Conservation (phyloP, 805 yeast species). For the Metschnikowia bowlesiae region DNA sequence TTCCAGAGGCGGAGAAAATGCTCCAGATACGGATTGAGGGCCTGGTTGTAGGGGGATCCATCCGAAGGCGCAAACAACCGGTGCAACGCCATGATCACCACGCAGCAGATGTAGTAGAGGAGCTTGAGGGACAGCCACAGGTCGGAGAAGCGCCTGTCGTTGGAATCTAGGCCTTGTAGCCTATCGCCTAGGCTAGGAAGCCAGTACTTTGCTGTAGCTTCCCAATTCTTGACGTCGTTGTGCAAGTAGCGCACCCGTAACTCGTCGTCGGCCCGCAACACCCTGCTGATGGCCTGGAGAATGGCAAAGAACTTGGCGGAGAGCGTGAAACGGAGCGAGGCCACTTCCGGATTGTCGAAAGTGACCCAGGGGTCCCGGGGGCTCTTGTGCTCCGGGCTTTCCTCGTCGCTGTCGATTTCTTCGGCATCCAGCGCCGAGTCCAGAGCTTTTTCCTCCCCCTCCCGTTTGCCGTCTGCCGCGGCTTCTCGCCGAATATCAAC, state of each 20-base stretch:
- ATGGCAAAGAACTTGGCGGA: conserved; percentile 35
- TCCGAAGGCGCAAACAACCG: conserved; percentile 27
- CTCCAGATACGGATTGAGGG: conserved; percentile 59
- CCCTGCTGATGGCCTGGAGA: conserved; percentile 30
- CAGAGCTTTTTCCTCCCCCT: neutral
- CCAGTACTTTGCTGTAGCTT: conserved; percentile 23
- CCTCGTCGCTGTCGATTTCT: conserved; percentile 1
- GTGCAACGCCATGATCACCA: conserved; percentile 28
- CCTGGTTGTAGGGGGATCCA: conserved; percentile 32
- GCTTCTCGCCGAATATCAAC: conserved; percentile 11
- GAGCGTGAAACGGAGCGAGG: conserved; percentile 31
- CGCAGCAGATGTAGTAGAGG: conserved; percentile 29
- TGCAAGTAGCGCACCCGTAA: conserved; percentile 34
- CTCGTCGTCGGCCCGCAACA: conserved; percentile 43
- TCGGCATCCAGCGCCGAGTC: conserved; percentile 1
- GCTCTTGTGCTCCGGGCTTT: neutral
- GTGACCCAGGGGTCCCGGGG: conserved; percentile 8
- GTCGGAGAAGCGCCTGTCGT: conserved; percentile 13
- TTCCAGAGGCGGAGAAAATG: conserved; percentile 62
- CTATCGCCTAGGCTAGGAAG: conserved; percentile 17
- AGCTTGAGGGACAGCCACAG: conserved; percentile 18
- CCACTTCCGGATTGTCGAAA: conserved; percentile 16
- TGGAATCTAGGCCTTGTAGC: conserved; percentile 9
- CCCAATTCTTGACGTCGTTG: conserved; percentile 33
- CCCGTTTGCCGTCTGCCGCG: neutral